phyloP scores from a whole-genome alignment of 169 alveolate genomes.

The Eimeria praecox region DNA sequence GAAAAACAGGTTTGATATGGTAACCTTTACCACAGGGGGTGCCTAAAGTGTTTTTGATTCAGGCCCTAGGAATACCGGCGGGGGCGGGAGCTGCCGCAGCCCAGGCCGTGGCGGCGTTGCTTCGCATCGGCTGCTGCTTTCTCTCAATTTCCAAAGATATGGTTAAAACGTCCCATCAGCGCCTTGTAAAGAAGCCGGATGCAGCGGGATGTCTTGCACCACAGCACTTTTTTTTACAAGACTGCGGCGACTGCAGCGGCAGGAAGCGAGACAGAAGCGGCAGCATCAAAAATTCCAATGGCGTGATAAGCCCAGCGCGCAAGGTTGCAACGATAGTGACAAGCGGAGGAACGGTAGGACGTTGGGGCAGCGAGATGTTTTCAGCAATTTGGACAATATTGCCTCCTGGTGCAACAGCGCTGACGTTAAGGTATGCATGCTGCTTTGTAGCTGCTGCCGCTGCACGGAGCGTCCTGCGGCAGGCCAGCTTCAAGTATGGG shows the following conservation, averaged over 20 bases:
- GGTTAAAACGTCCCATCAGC: background rate
- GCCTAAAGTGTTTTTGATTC: background rate
- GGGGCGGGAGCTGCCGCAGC: slow-evolving; percentile 71
- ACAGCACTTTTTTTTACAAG: background rate
- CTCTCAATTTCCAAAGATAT: slow-evolving; percentile 14
- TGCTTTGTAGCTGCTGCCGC: slow-evolving; percentile 44
- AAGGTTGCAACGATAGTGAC: background rate
- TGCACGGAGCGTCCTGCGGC: slow-evolving; percentile 16
- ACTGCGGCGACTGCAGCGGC: background rate
- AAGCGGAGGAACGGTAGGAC: background rate
- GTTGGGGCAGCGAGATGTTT: background rate
- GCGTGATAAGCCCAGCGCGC: background rate
- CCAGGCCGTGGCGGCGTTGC: slow-evolving; percentile 16
- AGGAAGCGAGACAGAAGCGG: background rate
- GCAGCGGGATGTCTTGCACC: background rate
- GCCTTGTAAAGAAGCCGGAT: background rate
- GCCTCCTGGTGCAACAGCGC: slow-evolving; percentile 33
- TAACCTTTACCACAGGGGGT: background rate
- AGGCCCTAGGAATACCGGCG: slow-evolving; percentile 45
- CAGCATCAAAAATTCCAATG: background rate
- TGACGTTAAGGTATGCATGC: background rate
- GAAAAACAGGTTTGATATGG: background rate
- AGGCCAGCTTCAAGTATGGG: background rate
- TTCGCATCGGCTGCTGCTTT: slow-evolving; percentile 66
- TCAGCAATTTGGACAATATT: background rate